Base-by-base conservation (phyloP, 2,329 filamentous ascomycete genomes). In the Exutisphaerella laricina region DNA sequence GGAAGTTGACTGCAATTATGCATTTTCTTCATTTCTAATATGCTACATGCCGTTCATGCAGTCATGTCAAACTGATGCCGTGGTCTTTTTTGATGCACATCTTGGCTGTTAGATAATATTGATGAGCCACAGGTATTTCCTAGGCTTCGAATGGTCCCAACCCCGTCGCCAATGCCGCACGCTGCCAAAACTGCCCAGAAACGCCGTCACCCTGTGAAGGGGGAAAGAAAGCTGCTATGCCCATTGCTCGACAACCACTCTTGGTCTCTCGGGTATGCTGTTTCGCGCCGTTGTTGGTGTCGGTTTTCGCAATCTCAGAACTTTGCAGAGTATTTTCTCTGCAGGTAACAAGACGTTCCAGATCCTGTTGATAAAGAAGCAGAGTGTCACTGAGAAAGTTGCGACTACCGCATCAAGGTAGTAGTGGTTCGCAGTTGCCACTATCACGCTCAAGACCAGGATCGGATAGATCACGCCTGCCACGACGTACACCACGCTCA, bases 381-480 rank as follows among this genome's bases (percentile, higher is more conserved):
- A 68, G 9, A 75, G 35, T 4, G 66, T 60, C 3, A 73, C 72
- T 14, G 71, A 73, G 44, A 68, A 61, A 1, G 68, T 69, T 9
- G 74, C 74, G 4, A 74, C 67, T 12, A 70, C 55, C 0, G 74
- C 74, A 54, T 78, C 75, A 44, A 78, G 64, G 63, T 70, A 77
- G 59, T 77, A 83, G 56, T 78, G 78, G 54, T 82, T 82, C 23
- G 77, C 78, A 0, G 78, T 81, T 12, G 77, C 73, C 20, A 82
- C 72, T 46, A 82, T 81, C 20, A 73, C 70, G 4, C 65, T 58
- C 6, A 64, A 65, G 44, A 71, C 70, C 18, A 74, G 62, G 1
- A 65, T 59, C 3, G 65, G 66, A 44, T 70, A 73, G 0, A 66
- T 55, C 32, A 72, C 69, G 10, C 60, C 63, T 1, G 63, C 59